Conservation (phyloP, 1,139 yeast species). For the Eremothecium gossypii region DNA sequence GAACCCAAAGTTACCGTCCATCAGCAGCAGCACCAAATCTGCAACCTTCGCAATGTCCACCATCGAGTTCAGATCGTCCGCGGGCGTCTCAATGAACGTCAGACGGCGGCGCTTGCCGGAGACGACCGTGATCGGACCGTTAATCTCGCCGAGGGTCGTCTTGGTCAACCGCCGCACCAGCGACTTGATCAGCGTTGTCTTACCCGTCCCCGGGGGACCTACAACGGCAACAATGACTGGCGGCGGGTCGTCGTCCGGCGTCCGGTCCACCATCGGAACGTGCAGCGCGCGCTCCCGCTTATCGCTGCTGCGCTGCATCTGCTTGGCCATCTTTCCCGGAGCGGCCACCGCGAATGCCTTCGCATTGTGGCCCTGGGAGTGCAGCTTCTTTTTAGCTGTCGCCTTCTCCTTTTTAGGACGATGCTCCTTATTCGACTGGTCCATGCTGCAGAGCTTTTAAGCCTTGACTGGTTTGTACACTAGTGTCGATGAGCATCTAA, state of each 20-base stretch:
- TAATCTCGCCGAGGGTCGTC: constrained; percentile 72
- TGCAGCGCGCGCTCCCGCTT: constrained; percentile 79
- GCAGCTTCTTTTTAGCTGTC: constrained; percentile 77
- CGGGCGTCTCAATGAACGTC: constrained; percentile 80
- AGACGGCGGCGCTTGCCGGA: constrained; percentile 90
- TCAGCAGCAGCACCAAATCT: constrained; percentile 76
- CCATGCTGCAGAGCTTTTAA: constrained; percentile 18
- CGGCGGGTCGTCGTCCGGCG: constrained; percentile 97
- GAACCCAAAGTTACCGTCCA: constrained; percentile 96
- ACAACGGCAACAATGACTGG: constrained; percentile 94
- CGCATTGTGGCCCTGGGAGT: constrained; percentile 84
- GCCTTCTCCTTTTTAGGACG: constrained; percentile 47
- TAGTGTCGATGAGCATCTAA: neutral
- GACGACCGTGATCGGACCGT: constrained; percentile 97
- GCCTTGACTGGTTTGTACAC: neutral
- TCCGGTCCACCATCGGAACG: constrained; percentile 95
- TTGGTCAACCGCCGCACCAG: constrained; percentile 84
- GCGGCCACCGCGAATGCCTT: constrained; percentile 93
- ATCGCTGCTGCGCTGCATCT: constrained; percentile 80
- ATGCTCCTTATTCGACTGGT: constrained; percentile 53
- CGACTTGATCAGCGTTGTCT: constrained; percentile 85
- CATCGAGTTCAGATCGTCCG: constrained; percentile 91
- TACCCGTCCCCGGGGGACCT: constrained; percentile 99
- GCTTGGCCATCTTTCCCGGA: constrained; percentile 78
- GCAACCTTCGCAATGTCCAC: constrained; percentile 94